Evolutionary conservation across 106 monocot species (phyloP).

Genomic region (Alisma plantagoaquatica): DNA sequence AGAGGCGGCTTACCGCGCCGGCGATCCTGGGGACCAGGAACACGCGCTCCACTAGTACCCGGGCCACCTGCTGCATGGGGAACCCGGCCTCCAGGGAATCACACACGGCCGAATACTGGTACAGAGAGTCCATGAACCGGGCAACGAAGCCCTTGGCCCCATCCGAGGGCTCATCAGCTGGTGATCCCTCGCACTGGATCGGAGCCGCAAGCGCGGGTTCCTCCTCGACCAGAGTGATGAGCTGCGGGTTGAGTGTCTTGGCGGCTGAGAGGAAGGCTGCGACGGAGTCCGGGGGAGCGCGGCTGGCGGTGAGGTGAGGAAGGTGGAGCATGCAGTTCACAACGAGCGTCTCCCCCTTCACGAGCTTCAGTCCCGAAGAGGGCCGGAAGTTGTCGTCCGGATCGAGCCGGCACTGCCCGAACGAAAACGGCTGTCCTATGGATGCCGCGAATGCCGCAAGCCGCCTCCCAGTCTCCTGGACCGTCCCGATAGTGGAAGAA

Average conservation of each 20-base stretch:
- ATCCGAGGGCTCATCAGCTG: too few relatives aligned
- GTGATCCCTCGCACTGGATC: too few relatives aligned
- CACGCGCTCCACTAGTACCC: conserved; percentile 28
- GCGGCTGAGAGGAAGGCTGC: conserved; percentile 30
- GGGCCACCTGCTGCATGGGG: conserved; percentile 24
- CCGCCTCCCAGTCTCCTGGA: conserved; percentile 36
- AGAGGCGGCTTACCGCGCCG: conserved; percentile 18
- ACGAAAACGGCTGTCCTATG: conserved; percentile 44
- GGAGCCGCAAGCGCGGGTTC: not conserved
- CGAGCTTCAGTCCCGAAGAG: conserved; percentile 15
- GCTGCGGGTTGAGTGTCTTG: conserved; percentile 4
- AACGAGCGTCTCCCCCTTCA: conserved; percentile 36
- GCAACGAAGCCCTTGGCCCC: conserved; percentile 14
- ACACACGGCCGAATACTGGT: conserved; percentile 31
- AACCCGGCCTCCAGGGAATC: conserved; percentile 34
- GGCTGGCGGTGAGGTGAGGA: conserved; percentile 11
- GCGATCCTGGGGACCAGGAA: conserved; percentile 28
- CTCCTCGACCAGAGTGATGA: conserved; percentile 36
- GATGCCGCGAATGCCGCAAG: conserved; percentile 44
- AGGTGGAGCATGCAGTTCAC: conserved; percentile 46
- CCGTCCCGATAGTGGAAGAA: conserved; percentile 1
- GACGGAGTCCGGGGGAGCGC: conserved; percentile 17
- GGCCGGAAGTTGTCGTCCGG: conserved; percentile 40
- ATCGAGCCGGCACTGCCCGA: conserved; percentile 44
- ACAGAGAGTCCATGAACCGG: conserved; percentile 29